Evolutionary conservation across 768 basidiomycete species (phyloP), one percentile per base, ranked within the genome.

Genomic region (Kwoniella botswanensis): DNA sequence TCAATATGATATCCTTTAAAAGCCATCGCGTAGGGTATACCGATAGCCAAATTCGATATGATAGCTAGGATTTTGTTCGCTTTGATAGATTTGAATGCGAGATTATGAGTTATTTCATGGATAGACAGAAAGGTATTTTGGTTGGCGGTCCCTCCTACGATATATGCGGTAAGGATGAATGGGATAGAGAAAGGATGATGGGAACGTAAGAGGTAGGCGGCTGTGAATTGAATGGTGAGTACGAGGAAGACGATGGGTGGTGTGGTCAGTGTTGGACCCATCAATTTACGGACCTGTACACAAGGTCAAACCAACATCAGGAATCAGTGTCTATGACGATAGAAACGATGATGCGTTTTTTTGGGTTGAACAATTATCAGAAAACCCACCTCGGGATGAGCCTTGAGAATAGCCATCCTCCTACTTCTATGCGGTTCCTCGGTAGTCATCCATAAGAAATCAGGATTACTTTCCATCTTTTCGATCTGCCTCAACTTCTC

Each of bases 1-100:
- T 98, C 95, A 66, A 97, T 88, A 82, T 98, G 95, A 74, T 98
- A 98, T 77, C 88, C 93, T 87, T 99, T 99, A 88, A 98, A 99
- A 11, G 93, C 90, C 74, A 93, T 92, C 21, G 92, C 91, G 83
- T 98, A 99, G 0, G 97, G 97, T 29, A 99, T 88, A 0, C 92
- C 95, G 67, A 99, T 98, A 0, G 94, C 93, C 29, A 97, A 78
- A 81, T 99, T 98, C 1, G 94, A 92, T 64, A 94, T 89, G 71
- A 98, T 90, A 6, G 97, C 94, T 22, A 98, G 85, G 26, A 90
- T 82, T 78, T 95, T 94, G 85, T 98, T 99, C 9, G 90, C 88
- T 62, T 85, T 86, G 57, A 98, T 88, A 24, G 91, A 87, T 71
- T 87, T 88, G 86, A 98, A 98, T 1, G 94, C 97, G 29, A 99